Evolutionary conservation across 1,139 yeast genomes (phyloP).

Genomic region (Debaryomyces udenii): DNA sequence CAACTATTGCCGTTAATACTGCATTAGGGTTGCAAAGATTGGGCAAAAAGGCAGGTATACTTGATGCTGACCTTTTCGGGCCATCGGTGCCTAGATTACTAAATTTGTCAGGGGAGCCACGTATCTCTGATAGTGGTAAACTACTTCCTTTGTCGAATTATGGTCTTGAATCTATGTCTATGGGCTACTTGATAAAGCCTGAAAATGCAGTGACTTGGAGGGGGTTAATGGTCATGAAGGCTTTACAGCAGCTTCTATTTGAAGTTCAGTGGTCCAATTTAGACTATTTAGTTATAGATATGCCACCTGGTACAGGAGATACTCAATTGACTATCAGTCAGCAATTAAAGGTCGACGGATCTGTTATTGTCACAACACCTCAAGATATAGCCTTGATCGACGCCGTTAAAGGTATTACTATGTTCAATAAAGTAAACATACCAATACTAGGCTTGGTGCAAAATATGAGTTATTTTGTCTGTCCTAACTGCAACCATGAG

Average conservation of each 20-base stretch:
- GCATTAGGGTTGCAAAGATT: slow-evolving; percentile 61
- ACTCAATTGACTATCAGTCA: slow-evolving; percentile 83
- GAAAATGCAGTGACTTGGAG: slow-evolving; percentile 82
- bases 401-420: slow-evolving; percentile 77
- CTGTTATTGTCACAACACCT: slow-evolving; percentile 82
- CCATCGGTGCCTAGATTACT: slow-evolving; percentile 78
- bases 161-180: slow-evolving; percentile 84
- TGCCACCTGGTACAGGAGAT: slow-evolving; percentile 96
- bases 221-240: slow-evolving; percentile 86
- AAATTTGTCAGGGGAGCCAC: slow-evolving; percentile 67
- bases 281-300: slow-evolving; percentile 73
- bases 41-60: slow-evolving; percentile 66
- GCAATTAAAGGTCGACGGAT: slow-evolving; percentile 74
- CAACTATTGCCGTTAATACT: slow-evolving; percentile 63
- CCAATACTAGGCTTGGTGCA: slow-evolving; percentile 80
- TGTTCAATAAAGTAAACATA: slow-evolving; percentile 75
- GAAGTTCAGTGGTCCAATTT: slow-evolving; percentile 80
- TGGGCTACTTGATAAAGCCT: slow-evolving; percentile 80
- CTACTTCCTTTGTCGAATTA: slow-evolving; percentile 73
- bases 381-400: slow-evolving; percentile 85
- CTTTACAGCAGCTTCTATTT: slow-evolving; percentile 75
- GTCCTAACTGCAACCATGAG: slow-evolving; percentile 76
- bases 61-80: slow-evolving; percentile 85
- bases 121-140: slow-evolving; percentile 56
- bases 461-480: slow-evolving; percentile 77